Evolutionary conservation across 2,329 filamentous ascomycete genomes (phyloP).

Genomic region (Penicillium sp.): DNA sequence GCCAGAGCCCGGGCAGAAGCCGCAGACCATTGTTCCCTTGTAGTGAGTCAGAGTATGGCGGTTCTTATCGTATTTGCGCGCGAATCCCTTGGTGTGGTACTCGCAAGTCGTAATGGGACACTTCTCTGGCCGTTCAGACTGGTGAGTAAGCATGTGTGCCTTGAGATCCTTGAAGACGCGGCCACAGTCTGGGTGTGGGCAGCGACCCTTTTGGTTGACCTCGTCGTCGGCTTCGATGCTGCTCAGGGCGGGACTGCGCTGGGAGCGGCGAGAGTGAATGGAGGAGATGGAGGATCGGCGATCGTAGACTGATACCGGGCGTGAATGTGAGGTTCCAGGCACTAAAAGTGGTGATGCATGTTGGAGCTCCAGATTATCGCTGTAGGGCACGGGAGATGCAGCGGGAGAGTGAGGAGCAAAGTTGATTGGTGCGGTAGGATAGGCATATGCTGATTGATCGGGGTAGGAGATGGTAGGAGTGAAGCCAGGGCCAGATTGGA

Average conservation of each 20-base stretch:
- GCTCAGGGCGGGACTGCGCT: conserved; percentile 61
- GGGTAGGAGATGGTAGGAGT: conserved; percentile 37
- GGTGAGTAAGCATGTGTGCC: conserved; percentile 92
- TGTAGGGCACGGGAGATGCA: conserved; percentile 37
- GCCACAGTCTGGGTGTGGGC: conserved; percentile 81
- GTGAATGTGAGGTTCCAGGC: conserved; percentile 57
- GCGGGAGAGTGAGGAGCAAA: conserved; percentile 40
- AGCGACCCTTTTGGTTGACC: conserved; percentile 65
- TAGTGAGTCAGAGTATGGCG: conserved; percentile 92
- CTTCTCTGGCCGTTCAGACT: conserved; percentile 87
- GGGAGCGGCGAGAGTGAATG: conserved; percentile 66
- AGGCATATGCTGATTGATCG: conserved; percentile 34
- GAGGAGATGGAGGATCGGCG: conserved; percentile 71
- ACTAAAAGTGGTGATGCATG: conserved; percentile 66
- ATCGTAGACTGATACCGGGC: conserved; percentile 49
- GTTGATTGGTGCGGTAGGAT: conserved; percentile 28
- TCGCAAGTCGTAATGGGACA: conserved; percentile 91
- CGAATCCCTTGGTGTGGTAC: conserved; percentile 90
- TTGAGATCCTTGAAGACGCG: conserved; percentile 88
- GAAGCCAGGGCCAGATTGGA: conserved; percentile 35
- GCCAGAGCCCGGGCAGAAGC: conserved; percentile 87
- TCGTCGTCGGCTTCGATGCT: conserved; percentile 66
- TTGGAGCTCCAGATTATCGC: conserved; percentile 32
- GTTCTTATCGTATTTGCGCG: conserved; percentile 95
- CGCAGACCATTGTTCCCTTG: conserved; percentile 96